phyloP scores from a whole-genome alignment of 495 filamentous ascomycete genomes.

The Penicillium angulare region DNA sequence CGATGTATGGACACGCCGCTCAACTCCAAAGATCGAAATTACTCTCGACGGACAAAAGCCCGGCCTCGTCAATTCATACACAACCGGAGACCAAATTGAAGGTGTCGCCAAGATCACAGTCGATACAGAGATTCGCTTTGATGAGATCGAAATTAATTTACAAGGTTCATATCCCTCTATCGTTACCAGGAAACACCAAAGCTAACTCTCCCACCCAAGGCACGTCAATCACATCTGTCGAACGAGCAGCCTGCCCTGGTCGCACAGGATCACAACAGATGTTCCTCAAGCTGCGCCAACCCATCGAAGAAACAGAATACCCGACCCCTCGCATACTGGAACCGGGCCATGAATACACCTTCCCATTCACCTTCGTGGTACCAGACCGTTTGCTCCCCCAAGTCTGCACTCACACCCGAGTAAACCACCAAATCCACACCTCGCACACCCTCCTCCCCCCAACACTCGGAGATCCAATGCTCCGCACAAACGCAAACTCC shows the following conservation, averaged over 20 bases:
- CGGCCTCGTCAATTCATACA: constrained; percentile 50
- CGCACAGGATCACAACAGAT: constrained; percentile 54
- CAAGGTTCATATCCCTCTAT: constrained; percentile 56
- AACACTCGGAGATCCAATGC: constrained; percentile 68
- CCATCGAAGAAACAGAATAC: constrained; percentile 65
- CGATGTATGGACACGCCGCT: constrained; percentile 28
- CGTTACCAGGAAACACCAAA: background rate
- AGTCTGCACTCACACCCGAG: constrained; percentile 57
- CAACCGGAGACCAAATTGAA: constrained; percentile 58
- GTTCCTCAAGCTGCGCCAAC: constrained; percentile 83
- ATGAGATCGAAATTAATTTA: constrained; percentile 76
- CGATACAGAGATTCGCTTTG: constrained; percentile 69
- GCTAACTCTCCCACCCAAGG: too few species aligned
- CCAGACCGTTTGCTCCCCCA: constrained; percentile 67
- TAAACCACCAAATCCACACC: constrained; percentile 58
- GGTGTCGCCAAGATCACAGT: constrained; percentile 60
- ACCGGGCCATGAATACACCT: constrained; percentile 62
- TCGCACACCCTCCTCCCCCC: constrained; percentile 81
- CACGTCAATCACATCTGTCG: constrained; percentile 48
- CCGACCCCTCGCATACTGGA: constrained; percentile 69
- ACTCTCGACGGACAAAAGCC: constrained; percentile 30
- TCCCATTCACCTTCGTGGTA: constrained; percentile 87
- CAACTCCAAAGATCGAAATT: constrained; percentile 36
- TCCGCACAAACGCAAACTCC: constrained; percentile 50
- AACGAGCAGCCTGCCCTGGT: constrained; percentile 48